Base-by-base conservation (phyloP, 2,329 filamentous ascomycete genomes). In the Zymoseptoria tritici region DNA sequence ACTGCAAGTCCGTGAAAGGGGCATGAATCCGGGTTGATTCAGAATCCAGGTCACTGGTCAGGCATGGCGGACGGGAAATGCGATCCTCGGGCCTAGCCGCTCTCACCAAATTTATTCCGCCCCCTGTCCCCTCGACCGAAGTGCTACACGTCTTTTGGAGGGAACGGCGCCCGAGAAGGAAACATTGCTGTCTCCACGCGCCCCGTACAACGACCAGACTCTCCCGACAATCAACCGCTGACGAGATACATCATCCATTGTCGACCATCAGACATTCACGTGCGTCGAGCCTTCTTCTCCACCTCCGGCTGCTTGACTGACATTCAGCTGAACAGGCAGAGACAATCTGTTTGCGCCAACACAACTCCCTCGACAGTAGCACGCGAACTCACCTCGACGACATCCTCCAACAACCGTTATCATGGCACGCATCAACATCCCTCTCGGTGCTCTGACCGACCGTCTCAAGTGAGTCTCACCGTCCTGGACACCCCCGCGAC, bases 401-500 rank as follows among this genome's bases (percentile, higher is more conserved):
- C 36, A 46, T 46, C 3, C 16, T 16, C 36, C 36, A 46, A 46
- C 36, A 46, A 46, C 13, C 36, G 13, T 64, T 54, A 67, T 49
- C 62, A 72, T 72, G 69, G 67, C 70, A 68, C 86, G 90, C 75
- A 90, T 97, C 73, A 90, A 90, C 81, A 94, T 99, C 68, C 94
- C 94, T 59, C 82, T 97, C 71, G 92, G 96, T 76, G 85, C 88
- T 72, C 79, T 97, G 75, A 96, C 93, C 76, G 96, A 91, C 70
- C 88, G 92, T 69, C 84, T 97, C 75, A 94, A 94, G 64, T 66
- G 57, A 54, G 62, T 60, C 49, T 57, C 26, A n/a, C 52, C 20
- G 22, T 29, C 9, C 21, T 53, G 9, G 9, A 29, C 4, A 26
- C 52, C 20, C 16, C 22, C 20, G 11, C 24, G 16, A 26, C 29